phyloP scores from a whole-genome alignment of 2,329 filamentous ascomycete species.

The Herpotrichia juniperi region DNA sequence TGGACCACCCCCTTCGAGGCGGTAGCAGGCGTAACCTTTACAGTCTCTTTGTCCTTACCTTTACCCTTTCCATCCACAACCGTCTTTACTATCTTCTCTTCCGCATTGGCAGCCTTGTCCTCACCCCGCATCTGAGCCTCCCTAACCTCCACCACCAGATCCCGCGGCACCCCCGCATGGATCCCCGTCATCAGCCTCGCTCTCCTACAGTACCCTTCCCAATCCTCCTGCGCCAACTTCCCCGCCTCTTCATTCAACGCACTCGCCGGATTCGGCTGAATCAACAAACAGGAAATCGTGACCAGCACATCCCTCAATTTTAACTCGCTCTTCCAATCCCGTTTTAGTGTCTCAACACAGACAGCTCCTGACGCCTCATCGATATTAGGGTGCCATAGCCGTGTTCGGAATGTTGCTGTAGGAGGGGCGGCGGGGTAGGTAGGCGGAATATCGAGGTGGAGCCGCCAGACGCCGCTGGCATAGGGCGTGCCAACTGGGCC shows the following conservation, averaged over 20 bases:
- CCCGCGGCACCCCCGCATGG: slow-evolving; percentile 60
- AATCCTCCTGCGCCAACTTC: slow-evolving; percentile 62
- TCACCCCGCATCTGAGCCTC: slow-evolving; percentile 63
- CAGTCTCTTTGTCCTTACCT: slow-evolving; percentile 19
- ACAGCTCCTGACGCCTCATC: slow-evolving; percentile 67
- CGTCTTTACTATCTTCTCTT: slow-evolving; percentile 12
- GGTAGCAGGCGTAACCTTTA: slow-evolving; percentile 21
- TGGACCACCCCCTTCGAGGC: slow-evolving; percentile 25
- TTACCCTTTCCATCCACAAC: slow-evolving; percentile 29
- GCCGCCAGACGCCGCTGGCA: slow-evolving; percentile 62
- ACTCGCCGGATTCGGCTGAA: slow-evolving; percentile 69
- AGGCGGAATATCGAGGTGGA: slow-evolving; percentile 65
- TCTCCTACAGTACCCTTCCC: slow-evolving; percentile 61
- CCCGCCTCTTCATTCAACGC: slow-evolving; percentile 68
- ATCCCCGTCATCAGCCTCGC: slow-evolving; percentile 68
- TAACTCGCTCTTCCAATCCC: slow-evolving; percentile 65
- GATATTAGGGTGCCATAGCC: slow-evolving; percentile 70
- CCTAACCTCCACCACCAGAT: slow-evolving; percentile 51
- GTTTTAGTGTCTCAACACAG: slow-evolving; percentile 69
- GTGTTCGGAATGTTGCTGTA: slow-evolving; percentile 65
- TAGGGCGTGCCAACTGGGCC: slow-evolving; percentile 67
- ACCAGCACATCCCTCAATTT: slow-evolving; percentile 65
- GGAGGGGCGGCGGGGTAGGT: slow-evolving; percentile 60
- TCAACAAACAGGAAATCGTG: slow-evolving; percentile 66
- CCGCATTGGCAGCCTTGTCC: slow-evolving; percentile 29